These are phyloP conservation scores for Penicillium expansum DNA, from an alignment of 2,329 filamentous ascomycete genomes.

Conservation along the genomic window DNA sequence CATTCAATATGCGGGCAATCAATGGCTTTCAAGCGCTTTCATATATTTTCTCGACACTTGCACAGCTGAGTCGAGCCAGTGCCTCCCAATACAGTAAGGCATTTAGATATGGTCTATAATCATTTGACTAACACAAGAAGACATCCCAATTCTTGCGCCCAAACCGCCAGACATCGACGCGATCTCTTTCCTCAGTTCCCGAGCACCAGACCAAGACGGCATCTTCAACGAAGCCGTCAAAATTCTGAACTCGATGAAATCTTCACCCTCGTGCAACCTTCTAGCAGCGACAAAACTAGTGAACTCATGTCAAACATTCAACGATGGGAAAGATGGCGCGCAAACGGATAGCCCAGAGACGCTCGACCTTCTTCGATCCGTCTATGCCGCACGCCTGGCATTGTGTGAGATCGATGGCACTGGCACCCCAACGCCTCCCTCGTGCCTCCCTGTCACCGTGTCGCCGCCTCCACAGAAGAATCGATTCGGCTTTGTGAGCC, in stretches of 20 bases:
- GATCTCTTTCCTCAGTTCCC: constrained; percentile 27
- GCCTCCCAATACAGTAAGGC: not conserved
- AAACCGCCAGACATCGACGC: constrained; percentile 23
- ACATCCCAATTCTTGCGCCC: constrained; percentile 1
- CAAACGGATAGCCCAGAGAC: constrained; percentile 27
- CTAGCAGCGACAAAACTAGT: constrained; percentile 53
- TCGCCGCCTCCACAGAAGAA: constrained; percentile 34
- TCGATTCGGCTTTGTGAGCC: constrained; percentile 21
- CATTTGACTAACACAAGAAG: not conserved
- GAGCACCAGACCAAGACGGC: constrained; percentile 27
- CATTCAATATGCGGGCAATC: not conserved
- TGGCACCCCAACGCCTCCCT: constrained; percentile 48
- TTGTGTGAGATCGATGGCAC: constrained; percentile 61
- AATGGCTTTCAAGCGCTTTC: not conserved
- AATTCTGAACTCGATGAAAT: constrained; percentile 46
- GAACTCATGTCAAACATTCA: constrained; percentile 53
- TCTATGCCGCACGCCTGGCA: constrained; percentile 62
- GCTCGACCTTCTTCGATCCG: constrained; percentile 51
- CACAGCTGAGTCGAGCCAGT: not conserved
- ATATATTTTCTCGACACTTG: not conserved
- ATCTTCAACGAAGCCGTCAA: constrained; percentile 45
- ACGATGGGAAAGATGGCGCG: constrained; percentile 29
- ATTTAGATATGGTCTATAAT: too few species aligned
- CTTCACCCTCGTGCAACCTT: constrained; percentile 52
- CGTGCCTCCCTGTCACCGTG: constrained; percentile 52